These are phyloP conservation scores for Agaricus sinodeliciosus DNA, from an alignment of 768 basidiomycete species.

Conservation along the genomic window DNA sequence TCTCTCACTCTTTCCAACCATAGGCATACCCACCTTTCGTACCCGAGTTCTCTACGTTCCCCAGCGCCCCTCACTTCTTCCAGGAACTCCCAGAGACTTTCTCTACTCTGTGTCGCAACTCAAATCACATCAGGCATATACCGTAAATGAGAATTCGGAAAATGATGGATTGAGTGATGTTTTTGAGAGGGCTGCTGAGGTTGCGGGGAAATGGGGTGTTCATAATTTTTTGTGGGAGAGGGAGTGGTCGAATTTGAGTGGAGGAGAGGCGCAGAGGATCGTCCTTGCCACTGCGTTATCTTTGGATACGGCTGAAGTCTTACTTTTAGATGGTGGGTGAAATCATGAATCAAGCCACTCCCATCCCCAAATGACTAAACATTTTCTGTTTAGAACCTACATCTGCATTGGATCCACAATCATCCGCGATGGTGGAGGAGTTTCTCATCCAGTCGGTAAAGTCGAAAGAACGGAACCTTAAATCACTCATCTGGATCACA, in stretches of 20 bases:
- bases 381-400: conserved; percentile 64
- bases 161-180: conserved; percentile 14
- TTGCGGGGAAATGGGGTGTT: conserved; percentile 63
- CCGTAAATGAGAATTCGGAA: conserved; percentile 8
- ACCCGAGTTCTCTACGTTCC: conserved; percentile 82
- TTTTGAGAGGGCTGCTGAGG: conserved; percentile 36
- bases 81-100: conserved; percentile 74
- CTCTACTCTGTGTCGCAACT: conserved; percentile 28
- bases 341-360: background rate
- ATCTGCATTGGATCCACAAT: conserved; percentile 73
- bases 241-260: conserved; percentile 74
- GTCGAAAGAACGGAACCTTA: conserved; percentile 41
- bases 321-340: conserved; percentile 70
- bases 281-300: conserved; percentile 71
- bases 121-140: conserved; percentile 1
- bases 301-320: conserved; percentile 66
- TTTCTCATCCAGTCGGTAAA: conserved; percentile 48
- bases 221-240: conserved; percentile 68
- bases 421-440: conserved; percentile 61
- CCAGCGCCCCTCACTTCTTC: conserved; percentile 81
- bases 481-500: conserved; percentile 84
- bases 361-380: background rate
- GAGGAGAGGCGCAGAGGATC: conserved; percentile 84
- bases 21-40: conserved; percentile 69
- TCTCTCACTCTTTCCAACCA: conserved; percentile 6